Conservation (phyloP, 2,329 filamentous ascomycete species). For the Curvularia spicifera region DNA sequence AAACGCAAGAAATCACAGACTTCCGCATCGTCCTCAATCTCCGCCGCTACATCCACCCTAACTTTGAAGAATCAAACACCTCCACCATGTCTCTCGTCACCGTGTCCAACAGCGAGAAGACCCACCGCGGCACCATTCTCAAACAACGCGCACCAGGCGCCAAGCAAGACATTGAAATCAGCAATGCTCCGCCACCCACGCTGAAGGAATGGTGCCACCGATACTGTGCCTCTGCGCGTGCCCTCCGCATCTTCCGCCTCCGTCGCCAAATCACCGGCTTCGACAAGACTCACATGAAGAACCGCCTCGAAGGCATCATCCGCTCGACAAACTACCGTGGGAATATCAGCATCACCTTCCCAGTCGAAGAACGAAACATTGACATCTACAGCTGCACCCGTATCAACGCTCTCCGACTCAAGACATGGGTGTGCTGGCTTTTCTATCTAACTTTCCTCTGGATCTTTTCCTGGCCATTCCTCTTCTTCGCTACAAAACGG, state of each 20-base stretch:
- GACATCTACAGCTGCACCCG: conserved; percentile 69
- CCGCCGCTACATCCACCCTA: conserved; percentile 34
- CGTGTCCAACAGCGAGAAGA: conserved; percentile 65
- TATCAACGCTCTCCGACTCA: conserved; percentile 70
- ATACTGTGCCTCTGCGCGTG: conserved; percentile 65
- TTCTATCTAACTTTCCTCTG: conserved; percentile 72
- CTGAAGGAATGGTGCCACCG: conserved; percentile 70
- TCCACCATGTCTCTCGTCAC: conserved; percentile 48
- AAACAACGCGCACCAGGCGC: conserved; percentile 58
- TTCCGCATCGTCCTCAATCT: conserved; percentile 49
- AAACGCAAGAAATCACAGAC: conserved; percentile 45
- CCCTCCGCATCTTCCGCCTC: conserved; percentile 61
- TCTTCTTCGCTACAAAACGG: conserved; percentile 70
- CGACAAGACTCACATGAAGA: conserved; percentile 61
- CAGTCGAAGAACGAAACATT: conserved; percentile 61
- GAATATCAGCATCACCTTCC: conserved; percentile 64
- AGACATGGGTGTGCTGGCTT: conserved; percentile 66
- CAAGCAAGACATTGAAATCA: conserved; percentile 56
- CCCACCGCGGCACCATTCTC: conserved; percentile 69
- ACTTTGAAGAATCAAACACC: conserved; percentile 26
- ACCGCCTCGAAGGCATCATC: conserved; percentile 63
- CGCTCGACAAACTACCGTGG: conserved; percentile 72
- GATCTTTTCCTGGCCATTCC: conserved; percentile 72
- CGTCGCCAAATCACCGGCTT: conserved; percentile 63
- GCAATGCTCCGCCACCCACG: conserved; percentile 49